These are phyloP conservation scores for Ophiostoma ulmi DNA, from an alignment of 2,329 filamentous ascomycete genomes.

Conservation along the genomic window DNA sequence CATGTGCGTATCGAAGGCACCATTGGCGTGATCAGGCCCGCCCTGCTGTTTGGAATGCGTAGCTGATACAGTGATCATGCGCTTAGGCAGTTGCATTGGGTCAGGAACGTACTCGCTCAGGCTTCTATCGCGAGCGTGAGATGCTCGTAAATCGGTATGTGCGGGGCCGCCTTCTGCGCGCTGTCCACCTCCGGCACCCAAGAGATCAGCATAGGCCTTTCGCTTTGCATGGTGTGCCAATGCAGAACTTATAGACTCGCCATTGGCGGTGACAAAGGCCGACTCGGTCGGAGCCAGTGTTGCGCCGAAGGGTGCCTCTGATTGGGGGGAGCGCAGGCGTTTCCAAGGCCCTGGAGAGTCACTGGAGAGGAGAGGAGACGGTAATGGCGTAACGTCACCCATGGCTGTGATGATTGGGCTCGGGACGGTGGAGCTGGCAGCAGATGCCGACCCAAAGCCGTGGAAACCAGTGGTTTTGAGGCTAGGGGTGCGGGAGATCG, in stretches of 20 bases:
- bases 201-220: slow-evolving; percentile 51
- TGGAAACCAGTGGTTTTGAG: slow-evolving; percentile 49
- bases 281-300: slow-evolving; percentile 38
- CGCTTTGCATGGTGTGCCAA: slow-evolving; percentile 51
- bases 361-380: slow-evolving; percentile 63
- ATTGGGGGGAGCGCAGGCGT: slow-evolving; percentile 45
- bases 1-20: slow-evolving; percentile 38
- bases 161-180: slow-evolving; percentile 27
- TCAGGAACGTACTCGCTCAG: slow-evolving; percentile 84
- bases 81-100: slow-evolving; percentile 59
- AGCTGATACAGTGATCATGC: slow-evolving; percentile 68
- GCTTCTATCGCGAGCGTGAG: slow-evolving; percentile 70
- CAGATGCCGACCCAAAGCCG: slow-evolving; percentile 47
- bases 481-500: slow-evolving; percentile 56
- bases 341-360: slow-evolving; percentile 66
- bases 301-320: slow-evolving; percentile 39
- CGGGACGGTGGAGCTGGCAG: slow-evolving; percentile 62
- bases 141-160: slow-evolving; percentile 13
- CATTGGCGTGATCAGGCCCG: slow-evolving; percentile 20
- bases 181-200: slow-evolving; percentile 30
- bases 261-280: slow-evolving; percentile 47
- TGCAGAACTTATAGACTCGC: slow-evolving; percentile 49
- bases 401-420: slow-evolving; percentile 71
- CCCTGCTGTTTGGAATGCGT: slow-evolving; percentile 46
- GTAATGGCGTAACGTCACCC: slow-evolving; percentile 72